These are phyloP conservation scores for Scleroderma bovista DNA, from an alignment of 768 basidiomycete genomes.

Conservation along the genomic window DNA sequence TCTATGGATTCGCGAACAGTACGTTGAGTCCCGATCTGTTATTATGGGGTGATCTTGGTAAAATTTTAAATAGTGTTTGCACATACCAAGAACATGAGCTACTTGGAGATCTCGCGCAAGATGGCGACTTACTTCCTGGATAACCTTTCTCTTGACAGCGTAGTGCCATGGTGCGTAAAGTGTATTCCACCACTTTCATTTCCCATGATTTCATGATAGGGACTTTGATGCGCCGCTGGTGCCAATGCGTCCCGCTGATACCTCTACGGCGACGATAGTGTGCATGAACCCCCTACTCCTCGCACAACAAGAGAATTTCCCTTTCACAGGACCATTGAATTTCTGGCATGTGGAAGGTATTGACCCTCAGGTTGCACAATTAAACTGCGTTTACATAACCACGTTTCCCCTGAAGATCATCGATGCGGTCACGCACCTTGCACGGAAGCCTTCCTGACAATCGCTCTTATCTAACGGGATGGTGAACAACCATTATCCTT, in stretches of 20 bases:
- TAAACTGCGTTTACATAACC: not conserved
- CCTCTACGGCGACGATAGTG: constrained; percentile 62
- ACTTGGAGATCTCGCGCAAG: constrained; percentile 51
- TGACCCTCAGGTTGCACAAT: not conserved
- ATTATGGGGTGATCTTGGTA: not conserved
- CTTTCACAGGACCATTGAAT: constrained; percentile 36
- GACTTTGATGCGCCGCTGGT: constrained; percentile 64
- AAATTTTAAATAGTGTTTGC: constrained; percentile 46
- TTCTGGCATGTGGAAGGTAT: constrained; percentile 42
- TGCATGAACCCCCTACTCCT: constrained; percentile 53
- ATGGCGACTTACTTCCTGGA: constrained; percentile 56
- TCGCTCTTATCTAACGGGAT: constrained; percentile 65
- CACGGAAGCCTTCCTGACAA: constrained; percentile 58
- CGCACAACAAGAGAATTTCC: constrained; percentile 35
- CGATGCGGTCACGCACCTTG: constrained; percentile 41
- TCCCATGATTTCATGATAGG: constrained; percentile 33
- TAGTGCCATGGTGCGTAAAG: constrained; percentile 78
- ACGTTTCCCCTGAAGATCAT: constrained; percentile 37
- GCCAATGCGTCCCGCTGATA: constrained; percentile 60
- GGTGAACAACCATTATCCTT: constrained; percentile 45
- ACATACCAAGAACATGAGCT: constrained; percentile 43
- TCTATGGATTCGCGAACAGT: constrained; percentile 24
- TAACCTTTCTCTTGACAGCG: constrained; percentile 53
- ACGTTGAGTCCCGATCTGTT: not conserved
- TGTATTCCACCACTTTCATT: constrained; percentile 16